Base-by-base conservation (phyloP, 768 basidiomycete species). In the Collybiopsis confluens region DNA sequence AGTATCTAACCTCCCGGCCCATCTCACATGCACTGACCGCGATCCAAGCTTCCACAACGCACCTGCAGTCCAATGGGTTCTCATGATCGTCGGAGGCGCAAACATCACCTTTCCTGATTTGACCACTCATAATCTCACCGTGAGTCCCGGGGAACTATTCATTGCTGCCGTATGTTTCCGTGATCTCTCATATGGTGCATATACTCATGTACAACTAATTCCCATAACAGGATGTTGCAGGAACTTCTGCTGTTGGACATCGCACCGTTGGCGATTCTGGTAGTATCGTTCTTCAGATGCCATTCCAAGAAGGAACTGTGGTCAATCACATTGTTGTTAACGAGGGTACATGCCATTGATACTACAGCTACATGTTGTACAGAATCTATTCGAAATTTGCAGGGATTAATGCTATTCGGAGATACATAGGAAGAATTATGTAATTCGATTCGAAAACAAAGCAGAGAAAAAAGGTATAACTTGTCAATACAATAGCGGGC, bases 291-390 rank as follows among this genome's bases (percentile, higher is more conserved):
- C 44, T 45, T 24, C 44, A 45, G 20, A 45, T 45, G 44, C 44
- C 44, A 45, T 45, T 45, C 54, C 56, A 58, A 30, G 52, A 57
- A 28, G 60, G 60, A 47, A 54, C 55, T 38, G 47, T 54, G 20
- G 52, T 59, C 40, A 57, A 57, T 52, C 60, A 61, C 49, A 59
- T 56, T 10, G 56, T 61, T 50, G 35, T 61, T 45, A 40, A 53
- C 30, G 36, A 57, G 24, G 40, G 51, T 42, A 23, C 45, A 38
- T 61, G 60, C 35, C 53, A 61, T 36, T 45, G 18, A 44, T n/a
- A 55, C 43, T 64, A 16, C n/a, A 33, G 30, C 13, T 6, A 13
- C 30, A 33, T 13, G 30, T 33, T 33, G 30, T 33, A 33, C 30
- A 33, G n/a, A n/a, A n/a, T n/a, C n/a, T n/a, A n/a, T n/a, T n/a